Evolutionary conservation across 176 grass and related monocot genomes (phyloP).

Genomic region (Echinochloa phyllopogon): DNA sequence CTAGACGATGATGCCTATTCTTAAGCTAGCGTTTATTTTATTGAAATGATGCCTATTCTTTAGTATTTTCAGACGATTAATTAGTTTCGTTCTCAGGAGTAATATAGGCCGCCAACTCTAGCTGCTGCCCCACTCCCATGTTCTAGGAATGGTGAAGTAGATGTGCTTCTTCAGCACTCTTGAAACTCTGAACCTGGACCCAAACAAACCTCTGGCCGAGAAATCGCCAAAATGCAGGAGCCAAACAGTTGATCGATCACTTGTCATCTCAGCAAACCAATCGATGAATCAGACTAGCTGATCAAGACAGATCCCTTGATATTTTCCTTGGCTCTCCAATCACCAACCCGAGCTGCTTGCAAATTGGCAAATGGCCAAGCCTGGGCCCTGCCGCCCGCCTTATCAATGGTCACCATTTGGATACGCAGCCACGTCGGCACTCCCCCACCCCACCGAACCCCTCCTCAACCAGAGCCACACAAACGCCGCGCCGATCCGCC

Average conservation of each 20-base stretch:
- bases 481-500: constrained; percentile 5
- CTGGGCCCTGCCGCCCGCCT: background rate
- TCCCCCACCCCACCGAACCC: background rate
- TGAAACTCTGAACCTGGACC: background rate
- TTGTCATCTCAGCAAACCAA: background rate
- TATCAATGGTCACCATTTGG: background rate
- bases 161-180: background rate
- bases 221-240: background rate
- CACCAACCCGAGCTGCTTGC: constrained; percentile 7
- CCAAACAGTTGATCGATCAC: background rate
- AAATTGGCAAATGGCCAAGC: background rate
- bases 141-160: background rate
- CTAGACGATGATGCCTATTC: background rate
- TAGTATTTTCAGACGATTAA: background rate
- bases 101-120: background rate
- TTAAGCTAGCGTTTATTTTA: background rate
- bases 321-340: background rate
- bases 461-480: background rate
- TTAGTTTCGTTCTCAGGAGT: background rate
- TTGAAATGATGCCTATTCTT: background rate
- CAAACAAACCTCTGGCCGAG: background rate
- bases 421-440: constrained; percentile 7
- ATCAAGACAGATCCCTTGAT: background rate
- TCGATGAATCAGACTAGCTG: background rate
- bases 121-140: background rate